A percentile compares a stretch with the other conserved stretches of the same genome.
phyloP scores from a whole-genome alignment of 140 eudicot genomes.

The Cichorium intybus region DNA sequence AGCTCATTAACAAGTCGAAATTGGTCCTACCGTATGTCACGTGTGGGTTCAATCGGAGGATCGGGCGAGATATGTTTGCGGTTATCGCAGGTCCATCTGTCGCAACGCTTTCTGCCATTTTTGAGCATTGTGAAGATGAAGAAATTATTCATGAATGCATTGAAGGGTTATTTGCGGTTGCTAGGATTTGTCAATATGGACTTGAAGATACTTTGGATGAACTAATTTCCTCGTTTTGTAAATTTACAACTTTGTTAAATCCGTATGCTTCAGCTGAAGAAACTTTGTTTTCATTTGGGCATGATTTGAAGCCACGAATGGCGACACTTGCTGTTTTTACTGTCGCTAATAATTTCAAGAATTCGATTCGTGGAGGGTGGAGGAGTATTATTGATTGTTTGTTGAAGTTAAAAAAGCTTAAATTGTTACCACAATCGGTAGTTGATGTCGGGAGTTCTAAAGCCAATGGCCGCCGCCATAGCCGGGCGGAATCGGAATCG shows the following conservation, averaged over 20 bases:
- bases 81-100: conserved; percentile 80
- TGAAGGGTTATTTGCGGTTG: conserved; percentile 69
- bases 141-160: conserved; percentile 78
- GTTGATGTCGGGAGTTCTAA: conserved; percentile 39
- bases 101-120: conserved; percentile 77
- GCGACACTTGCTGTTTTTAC: conserved; percentile 89
- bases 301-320: conserved; percentile 89
- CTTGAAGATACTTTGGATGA: conserved; percentile 85
- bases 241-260: conserved; percentile 75
- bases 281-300: conserved; percentile 69
- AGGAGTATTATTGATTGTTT: conserved; percentile 83
- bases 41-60: conserved; percentile 50
- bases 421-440: conserved; percentile 58
- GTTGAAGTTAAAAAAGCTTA: conserved; percentile 74
- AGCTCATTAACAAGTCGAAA: conserved; percentile 62
- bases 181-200: conserved; percentile 76
- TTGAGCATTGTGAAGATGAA: conserved; percentile 87
- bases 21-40: conserved; percentile 36
- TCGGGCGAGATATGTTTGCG: conserved; percentile 93
- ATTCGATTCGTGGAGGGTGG: conserved; percentile 83
- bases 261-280: conserved; percentile 96
- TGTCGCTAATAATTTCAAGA: conserved; percentile 74
- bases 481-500: conserved; percentile 35
- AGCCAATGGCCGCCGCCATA: conserved; percentile 18
- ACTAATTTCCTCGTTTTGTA: conserved; percentile 77